Evolutionary conservation across 805 yeast species (phyloP).

Genomic region (Starmerella tilneyi): DNA sequence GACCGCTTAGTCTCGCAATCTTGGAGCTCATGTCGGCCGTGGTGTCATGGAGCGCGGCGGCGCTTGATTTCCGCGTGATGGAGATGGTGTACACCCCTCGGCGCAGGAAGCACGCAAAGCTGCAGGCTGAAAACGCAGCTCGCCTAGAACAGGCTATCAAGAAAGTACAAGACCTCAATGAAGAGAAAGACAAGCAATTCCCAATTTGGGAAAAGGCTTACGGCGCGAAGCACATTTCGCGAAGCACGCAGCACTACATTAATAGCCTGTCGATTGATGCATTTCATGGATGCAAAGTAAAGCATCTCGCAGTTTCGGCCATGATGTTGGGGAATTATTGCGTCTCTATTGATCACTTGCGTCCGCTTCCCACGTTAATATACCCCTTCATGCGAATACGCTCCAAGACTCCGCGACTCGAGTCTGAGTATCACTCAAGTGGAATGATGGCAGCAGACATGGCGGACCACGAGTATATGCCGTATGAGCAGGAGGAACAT

Average conservation of each 20-base stretch:
- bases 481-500: conserved; percentile 3
- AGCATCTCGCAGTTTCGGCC: background rate
- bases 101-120: conserved; percentile 9
- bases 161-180: background rate
- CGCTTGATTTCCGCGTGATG: conserved; percentile 23
- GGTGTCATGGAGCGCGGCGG: conserved; percentile 22
- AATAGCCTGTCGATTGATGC: conserved; percentile 10
- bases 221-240: background rate
- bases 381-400: conserved; percentile 11
- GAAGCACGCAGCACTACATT: conserved; percentile 5
- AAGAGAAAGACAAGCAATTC: background rate
- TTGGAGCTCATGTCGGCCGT: conserved; percentile 12
- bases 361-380: conserved; percentile 3
- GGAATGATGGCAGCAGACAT: background rate
- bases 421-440: conserved; percentile 8
- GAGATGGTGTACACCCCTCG: conserved; percentile 12
- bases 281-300: conserved; percentile 6
- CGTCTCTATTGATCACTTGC: conserved; percentile 3
- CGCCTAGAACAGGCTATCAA: background rate
- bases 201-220: conserved; percentile 1
- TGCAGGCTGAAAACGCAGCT: background rate
- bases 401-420: conserved; percentile 11
- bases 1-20: conserved; percentile 7
- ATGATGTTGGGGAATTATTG: conserved; percentile 10
- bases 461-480: background rate